Evolutionary conservation across 2,329 filamentous ascomycete genomes (phyloP).

Genomic region (Fonsecaea nubica): DNA sequence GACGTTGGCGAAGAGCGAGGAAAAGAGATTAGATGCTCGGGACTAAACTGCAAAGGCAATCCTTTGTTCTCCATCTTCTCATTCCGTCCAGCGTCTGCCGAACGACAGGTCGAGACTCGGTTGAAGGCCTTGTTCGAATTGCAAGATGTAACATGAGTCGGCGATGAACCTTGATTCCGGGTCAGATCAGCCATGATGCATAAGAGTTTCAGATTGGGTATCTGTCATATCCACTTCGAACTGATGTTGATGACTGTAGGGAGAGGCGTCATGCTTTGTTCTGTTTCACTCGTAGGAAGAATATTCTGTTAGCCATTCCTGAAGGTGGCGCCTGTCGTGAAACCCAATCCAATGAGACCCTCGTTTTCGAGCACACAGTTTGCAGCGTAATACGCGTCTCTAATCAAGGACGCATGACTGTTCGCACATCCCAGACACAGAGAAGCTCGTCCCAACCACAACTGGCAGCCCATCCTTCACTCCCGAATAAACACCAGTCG

Average conservation of each 20-base stretch:
- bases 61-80: slow-evolving; percentile 12
- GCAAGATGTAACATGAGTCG: slow-evolving; percentile 27
- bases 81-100: neutral
- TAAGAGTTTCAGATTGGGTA: slow-evolving; percentile 3
- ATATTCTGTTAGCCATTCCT: slow-evolving; percentile 15
- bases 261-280: neutral
- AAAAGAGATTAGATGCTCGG: slow-evolving; percentile 19
- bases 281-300: neutral
- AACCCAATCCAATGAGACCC: slow-evolving; percentile 12
- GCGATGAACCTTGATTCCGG: slow-evolving; percentile 24
- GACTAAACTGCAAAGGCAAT: slow-evolving; percentile 7
- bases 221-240: slow-evolving; percentile 15
- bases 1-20: neutral
- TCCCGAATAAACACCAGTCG: slow-evolving; percentile 97
- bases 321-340: neutral
- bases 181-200: slow-evolving; percentile 19
- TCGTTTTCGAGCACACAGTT: slow-evolving; percentile 8
- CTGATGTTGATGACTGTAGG: neutral
- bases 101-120: neutral
- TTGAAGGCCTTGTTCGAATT: slow-evolving; percentile 6
- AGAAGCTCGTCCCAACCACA: slow-evolving; percentile 93
- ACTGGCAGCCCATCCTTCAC: slow-evolving; percentile 92
- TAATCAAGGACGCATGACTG: slow-evolving; percentile 57
- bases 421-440: slow-evolving; percentile 87
- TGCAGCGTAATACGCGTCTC: neutral